Evolutionary conservation across 208 protist genomes (phyloP), one percentile per base, ranked within the genome.

Genomic region (Wallacemonas sp.): DNA sequence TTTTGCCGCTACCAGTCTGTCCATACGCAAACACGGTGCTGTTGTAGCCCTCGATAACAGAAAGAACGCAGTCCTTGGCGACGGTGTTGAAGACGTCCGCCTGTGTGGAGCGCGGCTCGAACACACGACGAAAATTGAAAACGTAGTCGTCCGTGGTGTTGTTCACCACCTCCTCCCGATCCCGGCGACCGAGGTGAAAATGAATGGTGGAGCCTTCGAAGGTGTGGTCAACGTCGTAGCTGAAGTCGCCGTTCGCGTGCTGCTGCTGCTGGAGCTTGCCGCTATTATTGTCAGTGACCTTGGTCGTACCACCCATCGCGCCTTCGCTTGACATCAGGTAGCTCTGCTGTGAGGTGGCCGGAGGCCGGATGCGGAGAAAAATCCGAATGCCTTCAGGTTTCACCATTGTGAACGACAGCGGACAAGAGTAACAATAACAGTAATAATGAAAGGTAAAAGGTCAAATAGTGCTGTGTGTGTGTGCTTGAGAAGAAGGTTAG

Each of bases 1-100:
- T 97, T 70, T 97, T 97, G 27, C 92, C 92, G 72, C 82, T 92
- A 41, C 92, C 92, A 0, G 92, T 97, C 51, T 97, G 92, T 1
- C 92, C 92, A 61, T 97, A 97, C 38, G 92, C 90, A 67, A 97
- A 93, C 14, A 97, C 67, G 21, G 92, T 97, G 58, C 86, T 89
- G 78, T 97, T 96, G 68, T 87, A 79, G 28, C 92, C 92, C 28
- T 90, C 80, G 28, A 97, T 68, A 31, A 80, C 84, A 14, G 86
- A 75, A 24, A 79, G 31, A 44, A 97, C 84, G 49, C 91, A 86
- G 34, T 94, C 90, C 60, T 94, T 86, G n/a, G 85, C 87, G 1
- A 93, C 84, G 17, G 53, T 77, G 61, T 86, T 86, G 64, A 95
- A 97, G 14, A 97, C 83, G 28, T 96, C 84, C 49, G 69, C 76